Conservation (phyloP, 1,139 yeast species). For the Pichia sorboxylosa region DNA sequence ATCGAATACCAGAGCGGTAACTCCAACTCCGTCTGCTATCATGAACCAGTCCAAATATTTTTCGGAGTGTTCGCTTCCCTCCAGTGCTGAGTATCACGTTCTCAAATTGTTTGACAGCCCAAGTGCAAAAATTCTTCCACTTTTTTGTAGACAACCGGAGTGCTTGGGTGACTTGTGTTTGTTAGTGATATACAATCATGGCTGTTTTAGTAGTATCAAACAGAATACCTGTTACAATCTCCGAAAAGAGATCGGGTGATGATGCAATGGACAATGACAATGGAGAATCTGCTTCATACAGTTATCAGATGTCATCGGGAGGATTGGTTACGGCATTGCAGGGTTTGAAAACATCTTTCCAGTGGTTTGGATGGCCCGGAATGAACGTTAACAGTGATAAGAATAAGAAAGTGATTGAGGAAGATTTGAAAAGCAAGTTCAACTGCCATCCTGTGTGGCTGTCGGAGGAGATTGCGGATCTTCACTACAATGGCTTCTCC, state of each 20-base stretch:
- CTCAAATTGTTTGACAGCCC: too few relatives aligned
- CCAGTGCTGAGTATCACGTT: too few relatives aligned
- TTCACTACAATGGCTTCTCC: slow-evolving; percentile 93
- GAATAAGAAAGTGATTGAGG: slow-evolving; percentile 58
- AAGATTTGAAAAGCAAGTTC: slow-evolving; percentile 64
- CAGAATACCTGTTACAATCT: slow-evolving; percentile 87
- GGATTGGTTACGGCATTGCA: slow-evolving; percentile 94
- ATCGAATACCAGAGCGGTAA: too few relatives aligned
- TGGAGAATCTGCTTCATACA: slow-evolving; percentile 30
- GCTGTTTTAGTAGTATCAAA: slow-evolving; percentile 89
- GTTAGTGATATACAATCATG: slow-evolving; percentile 2
- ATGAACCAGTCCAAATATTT: too few relatives aligned
- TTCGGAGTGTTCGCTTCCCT: too few relatives aligned
- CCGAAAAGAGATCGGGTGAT: slow-evolving; percentile 2
- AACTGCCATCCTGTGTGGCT: slow-evolving; percentile 86
- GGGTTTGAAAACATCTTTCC: slow-evolving; percentile 82
- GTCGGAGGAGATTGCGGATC: slow-evolving; percentile 80
- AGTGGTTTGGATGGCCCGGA: slow-evolving; percentile 99
- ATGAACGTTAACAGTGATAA: slow-evolving; percentile 63
- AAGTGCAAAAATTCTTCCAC: too few relatives aligned
- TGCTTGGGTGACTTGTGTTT: too few relatives aligned
- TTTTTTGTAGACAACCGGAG: too few relatives aligned
- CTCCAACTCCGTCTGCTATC: too few relatives aligned
- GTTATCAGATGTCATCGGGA: slow-evolving; percentile 84
- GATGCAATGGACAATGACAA: slow-evolving; percentile 23